Base-by-base conservation (phyloP, 805 yeast genomes). In the Wickerhamiella brachini region DNA sequence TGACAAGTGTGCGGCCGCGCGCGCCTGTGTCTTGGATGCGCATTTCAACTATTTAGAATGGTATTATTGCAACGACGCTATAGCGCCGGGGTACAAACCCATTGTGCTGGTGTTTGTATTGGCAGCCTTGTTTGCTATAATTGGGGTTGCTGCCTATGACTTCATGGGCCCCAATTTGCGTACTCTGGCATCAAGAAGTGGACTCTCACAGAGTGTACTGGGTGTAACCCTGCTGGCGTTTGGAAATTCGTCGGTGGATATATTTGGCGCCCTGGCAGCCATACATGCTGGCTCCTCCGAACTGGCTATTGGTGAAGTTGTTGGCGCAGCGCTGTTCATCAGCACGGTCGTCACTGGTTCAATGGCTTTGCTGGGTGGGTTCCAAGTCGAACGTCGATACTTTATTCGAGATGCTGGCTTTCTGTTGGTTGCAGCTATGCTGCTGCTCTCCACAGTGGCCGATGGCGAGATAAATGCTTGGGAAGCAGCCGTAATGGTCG, bases 181-280 rank as follows among this genome's bases (percentile, higher is more conserved):
- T 45, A 71, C 78, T 18, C 72, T 89, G 15, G 80, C 96, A 0
- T 70, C 71, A 13, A 63, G 74, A 15, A 65, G 87, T 9, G 74
- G 78, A 8, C 66, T 90, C 48, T 78, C 89, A 17, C 93, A 86
- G 53, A 79, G 84, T 52, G 67, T 89, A 18, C 80, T 93, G 12
- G 97, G 97, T 0, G 74, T 90, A 56, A 89, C 97, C 0, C 68
- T 90, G 21, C 69, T 93, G 49, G 95, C 97, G 0, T 73, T 90
- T 54, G 97, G 97, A 0, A 90, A 90, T 66, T 95, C 95, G 2
- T 75, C 94, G 0, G 95, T 97, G 0, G 98, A 90, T 64, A 79
- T 90, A 2, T 75, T 88, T 38, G 77, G 90, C 46, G 87, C 95
- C 0, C 85, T 80, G 62, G 80, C 82, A 47, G 95, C 97, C 3